Percentiles rank a stretch among this genome's conserved stretches.
phyloP scores from a whole-genome alignment of 1,284 basidiomycete genomes.

The Somion occarium region DNA sequence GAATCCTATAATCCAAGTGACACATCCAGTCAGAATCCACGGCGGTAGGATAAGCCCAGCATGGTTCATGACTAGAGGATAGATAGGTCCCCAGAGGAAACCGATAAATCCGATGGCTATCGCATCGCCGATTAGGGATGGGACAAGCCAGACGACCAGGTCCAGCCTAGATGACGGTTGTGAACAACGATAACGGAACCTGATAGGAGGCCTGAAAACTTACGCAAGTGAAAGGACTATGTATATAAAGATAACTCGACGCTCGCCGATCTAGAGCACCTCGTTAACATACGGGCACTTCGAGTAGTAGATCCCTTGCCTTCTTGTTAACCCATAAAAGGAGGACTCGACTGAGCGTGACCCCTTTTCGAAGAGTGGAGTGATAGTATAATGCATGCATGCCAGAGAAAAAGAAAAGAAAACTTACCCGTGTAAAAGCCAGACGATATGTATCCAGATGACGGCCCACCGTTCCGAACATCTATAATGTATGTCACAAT shows the following conservation, averaged over 20 bases:
- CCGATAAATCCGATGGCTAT: constrained; percentile 52
- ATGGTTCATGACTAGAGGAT: constrained; percentile 50
- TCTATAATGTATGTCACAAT: constrained; percentile 48
- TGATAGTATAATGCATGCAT: no score
- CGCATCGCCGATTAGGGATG: constrained; percentile 46
- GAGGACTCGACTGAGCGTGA: constrained; percentile 38
- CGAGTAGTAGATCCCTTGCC: constrained; percentile 21
- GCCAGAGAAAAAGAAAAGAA: neutral
- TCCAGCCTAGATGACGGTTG: constrained; percentile 39
- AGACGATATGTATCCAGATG: constrained; percentile 45
- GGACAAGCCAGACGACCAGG: constrained; percentile 56
- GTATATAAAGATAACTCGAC: constrained; percentile 36
- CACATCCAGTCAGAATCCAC: constrained; percentile 46
- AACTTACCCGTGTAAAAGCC: constrained; percentile 45
- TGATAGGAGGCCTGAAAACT: constrained; percentile 8
- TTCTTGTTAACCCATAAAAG: constrained; percentile 48
- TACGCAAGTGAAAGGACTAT: constrained; percentile 31
- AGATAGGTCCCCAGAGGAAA: constrained; percentile 47
- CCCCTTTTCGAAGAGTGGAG: no score
- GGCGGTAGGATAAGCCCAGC: constrained; percentile 42
- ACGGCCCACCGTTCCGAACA: constrained; percentile 40
- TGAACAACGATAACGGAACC: neutral
- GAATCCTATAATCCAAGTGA: constrained; percentile 53
- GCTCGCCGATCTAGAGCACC: constrained; percentile 36
- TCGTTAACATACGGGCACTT: neutral